These are phyloP conservation scores for Leptosphaerulina australis DNA, from an alignment of 2,329 filamentous ascomycete genomes.

Conservation along the genomic window DNA sequence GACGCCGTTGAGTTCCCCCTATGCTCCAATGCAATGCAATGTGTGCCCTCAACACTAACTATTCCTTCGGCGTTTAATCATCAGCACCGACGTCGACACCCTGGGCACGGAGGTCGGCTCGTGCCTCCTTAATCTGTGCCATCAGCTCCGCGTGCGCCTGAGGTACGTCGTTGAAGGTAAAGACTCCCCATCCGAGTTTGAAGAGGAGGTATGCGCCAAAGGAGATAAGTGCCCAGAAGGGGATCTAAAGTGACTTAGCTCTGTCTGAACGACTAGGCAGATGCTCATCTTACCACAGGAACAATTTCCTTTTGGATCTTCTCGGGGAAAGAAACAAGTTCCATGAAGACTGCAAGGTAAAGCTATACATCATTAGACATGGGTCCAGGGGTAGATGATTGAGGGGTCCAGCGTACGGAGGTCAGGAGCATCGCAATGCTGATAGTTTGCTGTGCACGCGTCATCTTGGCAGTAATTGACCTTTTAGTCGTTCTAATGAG, in stretches of 20 bases:
- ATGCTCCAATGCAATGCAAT: slow-evolving; percentile 16
- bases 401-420: slow-evolving; percentile 66
- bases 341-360: slow-evolving; percentile 84
- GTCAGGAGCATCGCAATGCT: slow-evolving; percentile 85
- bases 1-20: slow-evolving; percentile 12
- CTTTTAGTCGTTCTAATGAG: slow-evolving; percentile 20
- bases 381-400: slow-evolving; percentile 13
- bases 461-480: slow-evolving; percentile 68
- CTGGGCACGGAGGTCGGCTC: slow-evolving; percentile 72
- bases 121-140: slow-evolving; percentile 78
- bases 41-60: background rate
- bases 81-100: slow-evolving; percentile 76
- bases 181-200: slow-evolving; percentile 87
- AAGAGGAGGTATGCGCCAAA: slow-evolving; percentile 92
- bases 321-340: slow-evolving; percentile 78
- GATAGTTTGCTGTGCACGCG: slow-evolving; percentile 90
- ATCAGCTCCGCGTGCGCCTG: slow-evolving; percentile 89
- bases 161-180: slow-evolving; percentile 96
- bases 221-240: slow-evolving; percentile 88
- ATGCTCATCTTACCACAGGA: slow-evolving; percentile 73
- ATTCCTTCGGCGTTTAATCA: background rate
- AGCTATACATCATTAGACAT: slow-evolving; percentile 63
- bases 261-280: background rate
- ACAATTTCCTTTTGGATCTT: slow-evolving; percentile 84
- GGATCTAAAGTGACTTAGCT: slow-evolving; percentile 65